Conservation (phyloP, 1,284 basidiomycete species). For the Papiliotrema laurentii region DNA sequence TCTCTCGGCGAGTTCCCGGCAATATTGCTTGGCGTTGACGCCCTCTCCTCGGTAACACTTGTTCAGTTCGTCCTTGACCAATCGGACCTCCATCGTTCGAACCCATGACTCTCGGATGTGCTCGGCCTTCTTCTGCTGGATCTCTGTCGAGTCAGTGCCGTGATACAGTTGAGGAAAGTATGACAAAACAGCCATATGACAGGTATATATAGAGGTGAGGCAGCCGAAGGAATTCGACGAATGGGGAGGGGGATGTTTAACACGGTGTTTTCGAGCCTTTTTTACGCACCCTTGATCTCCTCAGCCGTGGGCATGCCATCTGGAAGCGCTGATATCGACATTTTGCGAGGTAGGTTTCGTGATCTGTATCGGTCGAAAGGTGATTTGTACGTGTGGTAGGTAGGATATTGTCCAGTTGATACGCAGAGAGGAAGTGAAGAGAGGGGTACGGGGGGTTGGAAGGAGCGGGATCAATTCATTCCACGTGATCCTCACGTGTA, state of each 20-base stretch:
- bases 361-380: too few relatives aligned
- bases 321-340: too few relatives aligned
- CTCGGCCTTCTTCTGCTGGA: conserved; percentile 61
- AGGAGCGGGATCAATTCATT: neutral
- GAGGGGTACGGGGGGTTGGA: too few relatives aligned
- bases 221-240: neutral
- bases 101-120: conserved; percentile 90
- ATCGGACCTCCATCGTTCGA: conserved; percentile 84
- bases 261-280: neutral
- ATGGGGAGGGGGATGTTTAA: conserved; percentile 1
- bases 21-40: conserved; percentile 85
- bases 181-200: too few relatives aligned
- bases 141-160: conserved; percentile 38
- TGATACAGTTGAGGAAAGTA: too few relatives aligned
- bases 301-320: conserved; percentile 1
- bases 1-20: conserved; percentile 78
- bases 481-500: too few relatives aligned
- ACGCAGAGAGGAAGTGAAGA: too few relatives aligned
- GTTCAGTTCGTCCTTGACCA: conserved; percentile 83
- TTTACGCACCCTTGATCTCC: conserved; percentile 1
- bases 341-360: too few relatives aligned
- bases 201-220: too few relatives aligned
- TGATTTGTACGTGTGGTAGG: too few relatives aligned
- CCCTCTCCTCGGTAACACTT: conserved; percentile 91
- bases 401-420: too few relatives aligned